Conservation (phyloP, 2,329 filamentous ascomycete species). For the Aspergillus sp. region DNA sequence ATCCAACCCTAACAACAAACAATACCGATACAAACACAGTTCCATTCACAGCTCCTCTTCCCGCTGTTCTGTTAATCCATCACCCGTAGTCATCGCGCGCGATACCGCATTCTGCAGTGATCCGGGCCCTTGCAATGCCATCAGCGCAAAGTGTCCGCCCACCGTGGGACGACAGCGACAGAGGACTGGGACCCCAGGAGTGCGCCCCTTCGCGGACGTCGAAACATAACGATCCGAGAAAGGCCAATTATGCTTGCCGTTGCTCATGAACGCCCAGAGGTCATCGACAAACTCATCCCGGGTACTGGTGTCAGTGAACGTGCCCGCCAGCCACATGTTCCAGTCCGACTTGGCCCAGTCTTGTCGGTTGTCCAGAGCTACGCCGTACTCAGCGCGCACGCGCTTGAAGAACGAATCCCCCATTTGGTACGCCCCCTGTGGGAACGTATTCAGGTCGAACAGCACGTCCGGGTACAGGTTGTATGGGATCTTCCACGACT, state of each 20-base stretch:
- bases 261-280: slow-evolving; percentile 42
- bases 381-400: slow-evolving; percentile 35
- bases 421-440: slow-evolving; percentile 34
- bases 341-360: slow-evolving; percentile 45
- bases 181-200: slow-evolving; percentile 30
- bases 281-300: slow-evolving; percentile 38
- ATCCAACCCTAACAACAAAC: not conserved
- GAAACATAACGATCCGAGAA: slow-evolving; percentile 45
- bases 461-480: slow-evolving; percentile 43
- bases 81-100: not conserved
- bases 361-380: slow-evolving; percentile 39
- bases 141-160: slow-evolving; percentile 42
- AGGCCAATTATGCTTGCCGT: slow-evolving; percentile 42
- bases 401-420: slow-evolving; percentile 35
- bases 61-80: slow-evolving; percentile 4
- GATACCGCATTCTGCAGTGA: slow-evolving; percentile 18
- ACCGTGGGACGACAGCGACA: slow-evolving; percentile 42
- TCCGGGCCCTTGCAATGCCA: slow-evolving; percentile 35
- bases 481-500: slow-evolving; percentile 39
- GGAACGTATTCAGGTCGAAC: slow-evolving; percentile 38
- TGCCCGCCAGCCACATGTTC: slow-evolving; percentile 44
- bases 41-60: slow-evolving; percentile 14
- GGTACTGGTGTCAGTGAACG: slow-evolving; percentile 23
- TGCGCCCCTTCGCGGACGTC: slow-evolving; percentile 27
- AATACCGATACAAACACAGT: slow-evolving; percentile 1